These are phyloP conservation scores for Hypoxylon sp. DNA, from an alignment of 2,329 filamentous ascomycete species.

Conservation along the genomic window DNA sequence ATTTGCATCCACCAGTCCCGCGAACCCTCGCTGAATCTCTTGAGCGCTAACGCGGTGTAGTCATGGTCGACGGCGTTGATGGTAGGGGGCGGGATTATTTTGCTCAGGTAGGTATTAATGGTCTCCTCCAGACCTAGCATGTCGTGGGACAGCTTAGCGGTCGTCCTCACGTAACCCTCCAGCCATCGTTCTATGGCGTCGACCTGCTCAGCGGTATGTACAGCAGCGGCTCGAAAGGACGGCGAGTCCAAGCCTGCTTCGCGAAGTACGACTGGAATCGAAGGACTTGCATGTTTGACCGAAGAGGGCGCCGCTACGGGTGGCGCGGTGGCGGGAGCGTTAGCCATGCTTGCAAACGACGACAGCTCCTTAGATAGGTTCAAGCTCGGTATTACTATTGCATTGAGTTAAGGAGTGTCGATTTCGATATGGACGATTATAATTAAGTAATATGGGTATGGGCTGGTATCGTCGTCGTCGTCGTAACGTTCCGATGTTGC, in stretches of 20 bases:
- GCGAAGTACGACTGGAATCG: slow-evolving; percentile 82
- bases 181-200: slow-evolving; percentile 94
- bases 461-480: not conserved
- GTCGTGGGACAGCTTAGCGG: slow-evolving; percentile 64
- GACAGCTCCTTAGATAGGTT: slow-evolving; percentile 5
- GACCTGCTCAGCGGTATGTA: slow-evolving; percentile 90
- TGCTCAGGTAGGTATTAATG: slow-evolving; percentile 77
- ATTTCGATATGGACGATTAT: slow-evolving; percentile 4
- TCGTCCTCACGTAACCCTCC: slow-evolving; percentile 64
- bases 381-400: slow-evolving; percentile 15
- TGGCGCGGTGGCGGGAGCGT: slow-evolving; percentile 33
- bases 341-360: slow-evolving; percentile 38
- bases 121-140: slow-evolving; percentile 79
- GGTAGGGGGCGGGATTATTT: slow-evolving; percentile 75
- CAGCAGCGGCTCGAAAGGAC: slow-evolving; percentile 86
- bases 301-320: slow-evolving; percentile 24
- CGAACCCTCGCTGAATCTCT: slow-evolving; percentile 83
- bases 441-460: slow-evolving; percentile 8
- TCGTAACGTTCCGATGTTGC: not conserved
- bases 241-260: slow-evolving; percentile 97
- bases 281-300: slow-evolving; percentile 47
- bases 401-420: slow-evolving; percentile 18
- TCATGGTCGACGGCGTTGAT: slow-evolving; percentile 92
- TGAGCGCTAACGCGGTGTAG: slow-evolving; percentile 88
- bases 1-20: slow-evolving; percentile 87